phyloP scores from a whole-genome alignment of 257 asterid genomes.

The Osmanthus fragrans region DNA sequence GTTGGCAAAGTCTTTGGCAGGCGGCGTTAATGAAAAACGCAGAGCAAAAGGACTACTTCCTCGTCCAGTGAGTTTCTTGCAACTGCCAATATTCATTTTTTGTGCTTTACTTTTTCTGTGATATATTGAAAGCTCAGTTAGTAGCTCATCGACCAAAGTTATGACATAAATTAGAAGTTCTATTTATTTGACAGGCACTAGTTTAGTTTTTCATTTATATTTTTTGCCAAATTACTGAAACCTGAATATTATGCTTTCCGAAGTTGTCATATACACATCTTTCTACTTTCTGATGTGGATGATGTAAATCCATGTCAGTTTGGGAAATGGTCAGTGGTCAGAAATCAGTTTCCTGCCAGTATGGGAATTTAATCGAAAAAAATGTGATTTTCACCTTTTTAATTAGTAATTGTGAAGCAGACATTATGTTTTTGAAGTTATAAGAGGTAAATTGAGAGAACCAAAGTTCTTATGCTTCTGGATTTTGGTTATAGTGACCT shows the following conservation, averaged over 20 bases:
- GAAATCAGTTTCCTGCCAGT: slow-evolving; percentile 1
- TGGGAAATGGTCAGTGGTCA: slow-evolving; percentile 3
- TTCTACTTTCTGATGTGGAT: slow-evolving; percentile 10
- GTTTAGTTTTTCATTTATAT: not conserved
- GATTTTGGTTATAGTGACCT: not conserved
- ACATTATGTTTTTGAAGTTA: slow-evolving; percentile 8
- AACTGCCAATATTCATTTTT: slow-evolving; percentile 4
- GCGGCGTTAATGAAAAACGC: slow-evolving; percentile 79
- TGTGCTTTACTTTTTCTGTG: slow-evolving; percentile 3
- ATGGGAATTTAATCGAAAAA: not conserved
- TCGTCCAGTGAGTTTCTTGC: slow-evolving; percentile 75
- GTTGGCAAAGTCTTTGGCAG: slow-evolving; percentile 78
- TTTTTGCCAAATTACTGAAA: slow-evolving; percentile 1
- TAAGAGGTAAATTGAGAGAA: not conserved
- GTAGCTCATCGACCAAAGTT: not conserved
- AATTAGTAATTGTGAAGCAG: not conserved
- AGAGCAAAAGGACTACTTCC: slow-evolving; percentile 87
- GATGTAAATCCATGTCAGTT: not conserved
- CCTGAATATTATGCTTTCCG: not conserved
- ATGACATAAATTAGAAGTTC: not conserved
- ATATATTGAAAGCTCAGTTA: slow-evolving; percentile 14
- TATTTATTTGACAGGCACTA: not conserved
- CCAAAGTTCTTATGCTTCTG: not conserved
- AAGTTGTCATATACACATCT: not conserved
- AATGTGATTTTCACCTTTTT: not conserved